These are phyloP conservation scores for Pyracantha coccinea DNA, from an alignment of 331 rosid genomes.

Conservation along the genomic window DNA sequence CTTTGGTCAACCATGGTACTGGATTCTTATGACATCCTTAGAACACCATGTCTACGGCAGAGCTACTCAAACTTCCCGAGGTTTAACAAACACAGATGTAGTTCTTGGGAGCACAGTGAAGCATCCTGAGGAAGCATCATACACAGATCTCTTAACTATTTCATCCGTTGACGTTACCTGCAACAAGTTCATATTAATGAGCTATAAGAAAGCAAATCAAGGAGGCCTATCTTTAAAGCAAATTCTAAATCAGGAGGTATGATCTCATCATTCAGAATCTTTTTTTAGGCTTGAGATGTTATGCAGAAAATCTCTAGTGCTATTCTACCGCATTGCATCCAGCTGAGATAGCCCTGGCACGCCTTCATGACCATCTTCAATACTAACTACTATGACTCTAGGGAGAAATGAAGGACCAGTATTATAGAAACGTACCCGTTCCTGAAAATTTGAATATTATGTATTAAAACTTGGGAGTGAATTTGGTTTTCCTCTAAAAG, in stretches of 20 bases:
- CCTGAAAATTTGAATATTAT: constrained; percentile 27
- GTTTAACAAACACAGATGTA: constrained; percentile 72
- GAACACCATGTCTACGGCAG: not conserved
- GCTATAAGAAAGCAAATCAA: not conserved
- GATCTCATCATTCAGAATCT: not conserved
- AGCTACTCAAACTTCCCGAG: constrained; percentile 33
- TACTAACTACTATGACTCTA: constrained; percentile 87
- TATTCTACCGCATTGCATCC: constrained; percentile 62
- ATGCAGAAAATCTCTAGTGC: not conserved
- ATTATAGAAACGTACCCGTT: constrained; percentile 69
- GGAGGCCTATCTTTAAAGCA: not conserved
- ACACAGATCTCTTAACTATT: constrained; percentile 49
- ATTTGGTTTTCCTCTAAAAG: not conserved
- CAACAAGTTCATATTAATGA: constrained; percentile 2
- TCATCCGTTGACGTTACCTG: constrained; percentile 58
- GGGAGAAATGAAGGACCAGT: constrained; percentile 54
- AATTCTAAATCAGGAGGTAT: not conserved
- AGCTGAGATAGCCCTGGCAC: constrained; percentile 71
- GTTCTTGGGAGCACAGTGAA: constrained; percentile 61
- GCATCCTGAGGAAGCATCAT: constrained; percentile 53
- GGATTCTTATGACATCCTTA: not conserved
- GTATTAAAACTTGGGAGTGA: not conserved
- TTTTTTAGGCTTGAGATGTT: not conserved
- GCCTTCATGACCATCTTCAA: constrained; percentile 80
- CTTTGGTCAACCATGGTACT: not conserved